Percentiles rank a stretch among this genome's conserved stretches.
Evolutionary conservation across 2,329 filamentous ascomycete species (phyloP).

Genomic region (Saccharata proteae): DNA sequence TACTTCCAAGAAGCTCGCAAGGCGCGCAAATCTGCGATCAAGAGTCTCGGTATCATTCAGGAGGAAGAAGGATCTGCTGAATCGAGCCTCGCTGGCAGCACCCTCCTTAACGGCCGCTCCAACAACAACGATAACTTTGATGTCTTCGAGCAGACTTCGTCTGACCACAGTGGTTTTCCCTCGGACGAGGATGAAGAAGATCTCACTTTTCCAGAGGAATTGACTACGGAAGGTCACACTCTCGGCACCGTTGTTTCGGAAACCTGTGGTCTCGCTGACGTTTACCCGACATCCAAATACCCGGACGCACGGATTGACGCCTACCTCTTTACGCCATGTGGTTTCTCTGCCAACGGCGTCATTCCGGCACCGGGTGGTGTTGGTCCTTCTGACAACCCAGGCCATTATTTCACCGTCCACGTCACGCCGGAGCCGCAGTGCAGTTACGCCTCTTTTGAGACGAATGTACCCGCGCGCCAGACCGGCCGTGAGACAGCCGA

Average conservation of each 20-base stretch:
- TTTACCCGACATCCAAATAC: conserved; percentile 79
- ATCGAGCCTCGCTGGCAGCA: conserved; percentile 24
- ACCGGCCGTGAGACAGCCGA: conserved; percentile 79
- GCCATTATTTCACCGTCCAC: conserved; percentile 94
- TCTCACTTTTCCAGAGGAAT: conserved; percentile 51
- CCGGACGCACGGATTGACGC: conserved; percentile 90
- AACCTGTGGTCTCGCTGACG: conserved; percentile 71
- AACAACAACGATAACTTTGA: conserved; percentile 50
- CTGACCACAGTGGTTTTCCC: conserved; percentile 46
- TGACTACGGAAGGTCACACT: conserved; percentile 87
- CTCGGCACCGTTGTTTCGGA: conserved; percentile 89
- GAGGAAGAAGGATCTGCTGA: conserved; percentile 33
- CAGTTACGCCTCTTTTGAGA: conserved; percentile 97
- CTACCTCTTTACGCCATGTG: conserved; percentile 92
- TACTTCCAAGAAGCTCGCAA: conserved; percentile 56
- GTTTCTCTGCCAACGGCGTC: conserved; percentile 94
- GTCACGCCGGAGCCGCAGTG: conserved; percentile 95
- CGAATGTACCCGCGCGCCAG: conserved; percentile 85
- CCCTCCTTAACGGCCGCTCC: conserved; percentile 18
- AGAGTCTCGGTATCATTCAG: conserved; percentile 48
- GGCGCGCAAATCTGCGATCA: conserved; percentile 47
- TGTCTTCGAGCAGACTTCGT: conserved; percentile 66
- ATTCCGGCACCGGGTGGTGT: conserved; percentile 58
- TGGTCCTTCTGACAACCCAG: conserved; percentile 14
- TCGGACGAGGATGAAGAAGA: conserved; percentile 40